Base-by-base conservation (phyloP, 2,329 filamentous ascomycete genomes). In the Ceratocystis destructans region DNA sequence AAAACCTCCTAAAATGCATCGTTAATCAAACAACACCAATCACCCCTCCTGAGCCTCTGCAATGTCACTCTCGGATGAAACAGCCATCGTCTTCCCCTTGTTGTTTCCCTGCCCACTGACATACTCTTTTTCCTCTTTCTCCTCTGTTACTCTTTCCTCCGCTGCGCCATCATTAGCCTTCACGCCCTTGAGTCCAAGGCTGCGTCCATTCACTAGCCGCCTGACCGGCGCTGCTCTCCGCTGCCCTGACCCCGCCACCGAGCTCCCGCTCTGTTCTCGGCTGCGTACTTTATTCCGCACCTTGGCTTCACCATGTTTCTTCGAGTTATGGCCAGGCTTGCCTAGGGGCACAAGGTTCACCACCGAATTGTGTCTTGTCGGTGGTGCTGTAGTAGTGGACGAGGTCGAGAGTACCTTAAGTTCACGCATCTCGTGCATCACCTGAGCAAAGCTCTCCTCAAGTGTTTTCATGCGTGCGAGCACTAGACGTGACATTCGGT, bases 381-480 rank as follows among this genome's bases (percentile, higher is more conserved):
- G 77, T 2, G 78, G 77, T 44, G 75, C 75, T n/a, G 76, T 78
- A 31, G 15, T 59, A 17, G 55, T 59, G 37, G 76, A 78, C 48
- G 75, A 77, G 41, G 62, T 64, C 61, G 74, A 76, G 15, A 68
- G 31, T 69, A 74, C 75, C 75, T 79, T 83, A 73, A 83, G 76
- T 69, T 85, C 83, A 69, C 88, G 85, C 74, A 96, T 87, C 74
- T 94, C 90, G 69, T 84, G 85, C 66, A 91, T 83, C n/a, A 96
- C 87, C 68, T 96, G 90, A 1, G 88, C 83, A 74, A 97, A 93
- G 15, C 91, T 88, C 75, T 96, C 90, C 74, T 97, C 92, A 1
- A 97, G 80, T 6, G 88, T 93, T 74, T 94, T 94, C 90, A 96
- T 96, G 44, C 90, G 81, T 7, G 90, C 90, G 59, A 96, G 79